phyloP scores from a whole-genome alignment of 2,329 filamentous ascomycete species.

The Pseudovirgaria hyperparasitica region DNA sequence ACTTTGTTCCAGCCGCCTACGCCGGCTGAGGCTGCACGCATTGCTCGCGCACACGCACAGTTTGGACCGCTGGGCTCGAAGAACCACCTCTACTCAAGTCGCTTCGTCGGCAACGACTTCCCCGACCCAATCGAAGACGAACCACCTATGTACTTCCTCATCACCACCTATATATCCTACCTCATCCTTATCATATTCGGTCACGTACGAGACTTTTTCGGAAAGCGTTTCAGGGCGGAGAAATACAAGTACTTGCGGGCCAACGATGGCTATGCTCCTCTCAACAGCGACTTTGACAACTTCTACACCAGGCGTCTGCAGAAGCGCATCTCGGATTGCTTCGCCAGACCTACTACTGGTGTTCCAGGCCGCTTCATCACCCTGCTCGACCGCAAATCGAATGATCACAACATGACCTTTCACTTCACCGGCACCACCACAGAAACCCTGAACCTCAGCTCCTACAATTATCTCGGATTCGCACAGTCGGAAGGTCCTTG shows the following conservation, averaged over 20 bases:
- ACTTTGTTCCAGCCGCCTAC: conserved; percentile 82
- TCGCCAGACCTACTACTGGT: conserved; percentile 80
- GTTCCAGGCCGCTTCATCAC: conserved; percentile 93
- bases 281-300: conserved; percentile 98
- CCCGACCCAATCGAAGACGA: conserved; percentile 83
- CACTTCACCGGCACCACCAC: conserved; percentile 80
- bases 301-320: conserved; percentile 93
- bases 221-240: conserved; percentile 81
- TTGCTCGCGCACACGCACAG: conserved; percentile 72
- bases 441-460: conserved; percentile 96
- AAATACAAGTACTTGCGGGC: conserved; percentile 76
- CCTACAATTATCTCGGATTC: conserved; percentile 98
- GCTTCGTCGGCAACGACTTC: conserved; percentile 69
- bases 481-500: conserved; percentile 95
- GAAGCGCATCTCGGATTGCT: conserved; percentile 92
- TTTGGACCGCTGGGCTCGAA: conserved; percentile 76
- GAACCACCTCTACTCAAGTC: conserved; percentile 78
- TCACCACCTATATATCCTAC: conserved; percentile 98
- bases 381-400: conserved; percentile 76
- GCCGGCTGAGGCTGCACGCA: conserved; percentile 64
- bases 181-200: conserved; percentile 90
- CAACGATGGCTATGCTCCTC: conserved; percentile 79
- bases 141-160: conserved; percentile 89
- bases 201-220: conserved; percentile 93
- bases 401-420: conserved; percentile 87